Evolutionary conservation across 108 stramenopile genomes (phyloP).

Genomic region (Epipyxis sp.): DNA sequence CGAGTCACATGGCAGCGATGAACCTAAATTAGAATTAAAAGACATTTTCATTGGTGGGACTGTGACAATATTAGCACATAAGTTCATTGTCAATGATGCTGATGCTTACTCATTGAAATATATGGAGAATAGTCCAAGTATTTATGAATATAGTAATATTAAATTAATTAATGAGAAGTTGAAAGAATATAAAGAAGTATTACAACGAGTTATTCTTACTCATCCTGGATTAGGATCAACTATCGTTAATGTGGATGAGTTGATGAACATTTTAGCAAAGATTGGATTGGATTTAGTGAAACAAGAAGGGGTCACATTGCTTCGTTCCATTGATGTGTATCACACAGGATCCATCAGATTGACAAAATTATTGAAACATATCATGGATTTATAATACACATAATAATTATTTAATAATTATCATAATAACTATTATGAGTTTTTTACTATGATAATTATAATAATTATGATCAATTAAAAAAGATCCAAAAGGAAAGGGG

Average conservation of each 20-base stretch:
- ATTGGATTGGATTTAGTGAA: background rate
- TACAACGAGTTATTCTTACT: background rate
- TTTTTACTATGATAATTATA: no score
- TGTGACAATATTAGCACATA: conserved; percentile 38
- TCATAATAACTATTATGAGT: no score
- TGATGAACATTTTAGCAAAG: background rate
- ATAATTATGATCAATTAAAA: no score
- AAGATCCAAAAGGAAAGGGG: no score
- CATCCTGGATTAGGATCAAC: background rate
- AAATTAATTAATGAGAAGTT: conserved; percentile 15
- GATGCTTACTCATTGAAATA: conserved; percentile 49
- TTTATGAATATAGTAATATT: conserved; percentile 33
- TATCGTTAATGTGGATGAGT: background rate
- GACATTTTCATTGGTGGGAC: conserved; percentile 45
- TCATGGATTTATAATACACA: conserved; percentile 8
- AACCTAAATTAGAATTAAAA: background rate
- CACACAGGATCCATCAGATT: background rate
- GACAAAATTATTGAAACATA: conserved; percentile 2
- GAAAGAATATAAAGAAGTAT: background rate
- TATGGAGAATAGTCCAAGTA: conserved; percentile 44
- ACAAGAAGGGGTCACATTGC: conserved; percentile 13
- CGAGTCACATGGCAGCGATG: background rate
- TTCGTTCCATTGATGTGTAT: conserved; percentile 4
- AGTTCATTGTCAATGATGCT: conserved; percentile 38
- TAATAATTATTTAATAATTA: no score